Evolutionary conservation across 192 early-diverging fungal species (phyloP).

Genomic region (Coemansia sp.): DNA sequence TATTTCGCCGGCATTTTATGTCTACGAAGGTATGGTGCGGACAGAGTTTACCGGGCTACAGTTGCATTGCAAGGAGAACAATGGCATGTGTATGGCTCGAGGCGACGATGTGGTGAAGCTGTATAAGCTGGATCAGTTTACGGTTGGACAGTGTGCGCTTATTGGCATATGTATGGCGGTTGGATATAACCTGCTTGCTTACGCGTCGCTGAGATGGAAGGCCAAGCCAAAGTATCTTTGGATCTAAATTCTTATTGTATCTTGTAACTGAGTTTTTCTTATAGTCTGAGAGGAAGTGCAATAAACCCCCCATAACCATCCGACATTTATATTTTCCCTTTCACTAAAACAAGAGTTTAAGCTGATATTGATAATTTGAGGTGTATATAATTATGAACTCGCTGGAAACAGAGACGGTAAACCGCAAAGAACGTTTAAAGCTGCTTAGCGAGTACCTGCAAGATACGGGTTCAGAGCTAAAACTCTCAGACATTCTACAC

Average conservation of each 20-base stretch:
- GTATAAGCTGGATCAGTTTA: constrained; percentile 46
- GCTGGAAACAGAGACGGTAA: constrained; percentile 63
- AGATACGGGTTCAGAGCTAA: too few relatives aligned
- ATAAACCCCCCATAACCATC: background rate
- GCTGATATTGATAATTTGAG: too few relatives aligned
- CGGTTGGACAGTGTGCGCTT: constrained; percentile 42
- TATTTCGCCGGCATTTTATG: constrained; percentile 48
- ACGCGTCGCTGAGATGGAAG: constrained; percentile 48
- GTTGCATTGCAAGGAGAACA: constrained; percentile 45
- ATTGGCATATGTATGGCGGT: constrained; percentile 40
- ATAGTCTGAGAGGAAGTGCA: background rate
- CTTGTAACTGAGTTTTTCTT: constrained; percentile 7
- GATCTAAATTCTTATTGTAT: constrained; percentile 22
- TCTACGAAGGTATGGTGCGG: constrained; percentile 50
- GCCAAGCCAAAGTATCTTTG: constrained; percentile 48
- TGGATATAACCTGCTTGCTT: constrained; percentile 38
- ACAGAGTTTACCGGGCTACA: constrained; percentile 47
- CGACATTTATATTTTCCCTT: too few relatives aligned
- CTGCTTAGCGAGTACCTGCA: constrained; percentile 51
- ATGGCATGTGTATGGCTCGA: constrained; percentile 46
- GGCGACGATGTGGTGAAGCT: constrained; percentile 50
- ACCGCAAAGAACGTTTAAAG: constrained; percentile 67
- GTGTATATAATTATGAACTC: constrained; percentile 9
- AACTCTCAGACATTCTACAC: too few relatives aligned
- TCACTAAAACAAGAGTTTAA: too few relatives aligned